Evolutionary conservation across 495 filamentous ascomycete genomes (phyloP).

Genomic region (Aspergillus kassunensis): DNA sequence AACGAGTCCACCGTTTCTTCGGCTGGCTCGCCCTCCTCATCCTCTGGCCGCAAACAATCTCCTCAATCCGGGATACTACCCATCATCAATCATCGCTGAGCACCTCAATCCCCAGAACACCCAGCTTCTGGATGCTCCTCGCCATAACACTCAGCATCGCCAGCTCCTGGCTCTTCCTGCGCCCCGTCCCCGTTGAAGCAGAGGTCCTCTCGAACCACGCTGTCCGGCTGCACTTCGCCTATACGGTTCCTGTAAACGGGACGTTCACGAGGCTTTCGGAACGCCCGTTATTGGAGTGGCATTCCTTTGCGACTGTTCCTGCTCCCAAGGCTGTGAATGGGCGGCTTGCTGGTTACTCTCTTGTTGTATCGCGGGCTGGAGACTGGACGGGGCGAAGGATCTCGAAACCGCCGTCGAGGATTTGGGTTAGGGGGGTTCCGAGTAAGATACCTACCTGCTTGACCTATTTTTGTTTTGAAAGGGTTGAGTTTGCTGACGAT

Average conservation of each 20-base stretch:
- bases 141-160: conserved; percentile 55
- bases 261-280: conserved; percentile 52
- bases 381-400: conserved; percentile 64
- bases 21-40: conserved; percentile 59
- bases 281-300: conserved; percentile 58
- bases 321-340: conserved; percentile 26
- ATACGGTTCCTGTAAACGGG: conserved; percentile 34
- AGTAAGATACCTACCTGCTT: background rate
- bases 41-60: conserved; percentile 50
- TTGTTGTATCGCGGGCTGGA: conserved; percentile 61
- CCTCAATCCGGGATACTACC: conserved; percentile 26
- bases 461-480: background rate
- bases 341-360: conserved; percentile 42
- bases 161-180: conserved; percentile 66
- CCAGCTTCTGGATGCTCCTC: conserved; percentile 67
- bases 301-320: conserved; percentile 63
- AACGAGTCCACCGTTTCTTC: conserved; percentile 62
- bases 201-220: conserved; percentile 65
- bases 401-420: conserved; percentile 45
- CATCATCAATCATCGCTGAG: conserved; percentile 22
- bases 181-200: conserved; percentile 52
- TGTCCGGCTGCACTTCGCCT: conserved; percentile 62
- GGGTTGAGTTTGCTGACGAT: background rate
- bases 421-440: conserved; percentile 53
- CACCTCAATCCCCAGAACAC: conserved; percentile 44